Evolutionary conservation across 179 eudicot species (phyloP).

Genomic region (Beta lomatogona): DNA sequence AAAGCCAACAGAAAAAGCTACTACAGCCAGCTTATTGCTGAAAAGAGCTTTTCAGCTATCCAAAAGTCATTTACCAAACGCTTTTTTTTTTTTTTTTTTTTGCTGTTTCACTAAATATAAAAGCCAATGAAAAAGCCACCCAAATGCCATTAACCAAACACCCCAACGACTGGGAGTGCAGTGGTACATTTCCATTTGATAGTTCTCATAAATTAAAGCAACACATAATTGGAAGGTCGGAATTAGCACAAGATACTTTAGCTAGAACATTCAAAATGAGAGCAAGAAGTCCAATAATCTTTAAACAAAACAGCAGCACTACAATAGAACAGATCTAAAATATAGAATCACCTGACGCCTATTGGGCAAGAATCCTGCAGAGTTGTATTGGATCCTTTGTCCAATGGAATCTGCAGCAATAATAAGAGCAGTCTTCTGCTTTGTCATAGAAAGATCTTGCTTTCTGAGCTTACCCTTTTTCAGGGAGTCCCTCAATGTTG

Average conservation of each 20-base stretch:
- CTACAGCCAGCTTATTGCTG: too few species aligned
- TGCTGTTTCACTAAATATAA: too few species aligned
- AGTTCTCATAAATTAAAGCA: neutral
- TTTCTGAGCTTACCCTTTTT: conserved; percentile 76
- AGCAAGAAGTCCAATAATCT: conserved; percentile 1
- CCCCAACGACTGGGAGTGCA: neutral
- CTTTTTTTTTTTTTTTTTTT: too few species aligned
- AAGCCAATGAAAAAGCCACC: too few species aligned
- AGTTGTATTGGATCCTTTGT: conserved; percentile 77
- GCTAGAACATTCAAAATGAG: neutral
- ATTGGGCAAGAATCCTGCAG: conserved; percentile 85
- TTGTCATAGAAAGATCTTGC: conserved; percentile 82
- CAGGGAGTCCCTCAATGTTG: conserved; percentile 83
- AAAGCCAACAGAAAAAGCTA: too few species aligned
- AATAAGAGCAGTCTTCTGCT: conserved; percentile 75
- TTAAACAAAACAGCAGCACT: neutral
- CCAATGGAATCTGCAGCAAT: conserved; percentile 90
- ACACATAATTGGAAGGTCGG: neutral
- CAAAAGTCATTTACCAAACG: too few species aligned
- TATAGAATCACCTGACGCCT: conserved; percentile 76
- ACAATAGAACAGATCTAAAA: neutral
- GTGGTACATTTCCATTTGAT: neutral
- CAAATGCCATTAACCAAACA: too few species aligned
- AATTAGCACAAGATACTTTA: neutral
- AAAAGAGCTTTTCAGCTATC: too few species aligned